Base-by-base conservation (phyloP, 2,329 filamentous ascomycete genomes). In the Botrytis elliptica region DNA sequence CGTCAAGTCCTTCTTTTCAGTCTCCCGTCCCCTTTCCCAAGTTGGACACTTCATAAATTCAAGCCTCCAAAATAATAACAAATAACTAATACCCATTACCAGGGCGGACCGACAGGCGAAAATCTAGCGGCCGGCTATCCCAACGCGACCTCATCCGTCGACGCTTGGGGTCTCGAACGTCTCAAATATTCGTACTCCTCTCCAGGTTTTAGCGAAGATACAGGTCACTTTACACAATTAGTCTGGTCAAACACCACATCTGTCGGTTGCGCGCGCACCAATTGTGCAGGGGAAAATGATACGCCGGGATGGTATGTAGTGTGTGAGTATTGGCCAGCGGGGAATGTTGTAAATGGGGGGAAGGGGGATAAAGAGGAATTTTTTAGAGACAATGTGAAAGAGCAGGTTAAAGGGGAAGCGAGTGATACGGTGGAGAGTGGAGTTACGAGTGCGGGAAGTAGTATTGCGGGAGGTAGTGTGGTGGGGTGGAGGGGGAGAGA, bases 211-310 rank as follows among this genome's bases (percentile, higher is more conserved):
- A 83, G 79, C 14, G 84, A 89, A 76, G 80, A 83, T 49, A 92
- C 91, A 29, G 91, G 91, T 0, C 91, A 93, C 80, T 93, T 93
- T 77, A 92, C 91, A 1, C 91, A 93, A 83, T 81, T 93, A 10
- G 91, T 93, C 9, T 93, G 92, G 91, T 88, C 87, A 81, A 81
- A 84, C 38, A 92, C 89, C 1, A 89, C 83, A 10, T 83, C 84
- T 49, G 86, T 91, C 0, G 90, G 90, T 0, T 93, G 87, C 76
- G 87, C 77, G 4, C 63, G 77, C 33, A 74, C 81, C 25, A 77
- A 84, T 75, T 87, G 85, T 73, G 80, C 83, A 65, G 83, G 82
- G 80, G 38, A 82, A 81, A 73, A 82, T 76, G 74, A 59, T 22
- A 82, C 52, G 77, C 81, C 71, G 65, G 89, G 89, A 0, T 92